A percentile compares a stretch with the other conserved stretches of the same genome.
Conservation (phyloP, 139 green algal species). For the Edaphochlamys debaryana region DNA sequence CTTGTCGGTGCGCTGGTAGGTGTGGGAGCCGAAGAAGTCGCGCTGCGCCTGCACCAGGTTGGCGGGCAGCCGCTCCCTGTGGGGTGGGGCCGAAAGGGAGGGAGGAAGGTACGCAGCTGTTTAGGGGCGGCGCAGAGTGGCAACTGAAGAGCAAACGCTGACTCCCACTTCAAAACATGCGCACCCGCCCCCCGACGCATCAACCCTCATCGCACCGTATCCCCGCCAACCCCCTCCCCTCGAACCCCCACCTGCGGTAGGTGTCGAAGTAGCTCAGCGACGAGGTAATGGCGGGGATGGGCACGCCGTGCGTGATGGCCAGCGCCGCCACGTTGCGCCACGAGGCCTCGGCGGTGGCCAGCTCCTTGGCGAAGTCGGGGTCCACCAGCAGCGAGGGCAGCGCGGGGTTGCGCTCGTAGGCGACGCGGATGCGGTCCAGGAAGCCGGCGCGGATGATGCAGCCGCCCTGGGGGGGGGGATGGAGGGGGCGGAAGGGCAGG, state of each 20-base stretch:
- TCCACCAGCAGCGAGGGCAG: constrained; percentile 91
- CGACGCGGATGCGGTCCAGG: constrained; percentile 96
- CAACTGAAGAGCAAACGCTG: no score
- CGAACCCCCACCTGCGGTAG: constrained; percentile 81
- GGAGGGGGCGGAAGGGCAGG: no score
- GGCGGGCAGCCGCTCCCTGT: constrained; percentile 86
- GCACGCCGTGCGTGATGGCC: constrained; percentile 70
- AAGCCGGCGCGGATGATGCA: constrained; percentile 99
- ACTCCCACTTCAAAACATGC: no score
- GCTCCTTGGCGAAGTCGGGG: constrained; percentile 81
- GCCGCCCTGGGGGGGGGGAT: constrained; percentile 80
- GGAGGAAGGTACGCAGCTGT: background rate
- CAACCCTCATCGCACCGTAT: no score
- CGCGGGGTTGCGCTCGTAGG: constrained; percentile 84
- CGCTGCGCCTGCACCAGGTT: constrained; percentile 98
- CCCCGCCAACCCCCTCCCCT: no score
- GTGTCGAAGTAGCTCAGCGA: constrained; percentile 98
- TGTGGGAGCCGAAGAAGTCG: constrained; percentile 99
- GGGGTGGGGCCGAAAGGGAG: background rate
- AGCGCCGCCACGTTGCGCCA: constrained; percentile 91
- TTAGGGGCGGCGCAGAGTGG: no score
- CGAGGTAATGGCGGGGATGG: constrained; percentile 85
- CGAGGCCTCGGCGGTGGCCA: constrained; percentile 77
- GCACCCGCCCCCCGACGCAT: no score
- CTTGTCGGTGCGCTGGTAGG: constrained; percentile 92